Percentiles rank a stretch among this genome's conserved stretches.
Evolutionary conservation across 805 yeast genomes (phyloP).

Genomic region (Peterozyma xylosa): DNA sequence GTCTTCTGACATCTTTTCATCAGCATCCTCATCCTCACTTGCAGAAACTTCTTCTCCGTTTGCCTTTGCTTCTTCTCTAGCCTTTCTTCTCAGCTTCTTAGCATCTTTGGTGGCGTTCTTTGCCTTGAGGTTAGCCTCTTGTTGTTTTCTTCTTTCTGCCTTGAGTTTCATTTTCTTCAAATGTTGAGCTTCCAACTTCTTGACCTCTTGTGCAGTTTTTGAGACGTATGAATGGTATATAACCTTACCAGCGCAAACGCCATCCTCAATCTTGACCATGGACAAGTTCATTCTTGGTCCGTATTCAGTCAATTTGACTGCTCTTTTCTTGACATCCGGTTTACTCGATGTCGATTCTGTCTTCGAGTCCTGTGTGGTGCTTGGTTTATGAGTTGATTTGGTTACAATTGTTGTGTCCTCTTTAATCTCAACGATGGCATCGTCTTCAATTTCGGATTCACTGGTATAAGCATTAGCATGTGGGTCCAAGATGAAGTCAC

Average conservation of each 20-base stretch:
- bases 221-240: constrained; percentile 68
- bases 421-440: constrained; percentile 62
- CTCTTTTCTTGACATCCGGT: constrained; percentile 50
- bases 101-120: constrained; percentile 16
- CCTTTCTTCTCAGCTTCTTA: constrained; percentile 12
- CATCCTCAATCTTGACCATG: constrained; percentile 85
- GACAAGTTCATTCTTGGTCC: constrained; percentile 84
- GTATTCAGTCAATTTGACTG: constrained; percentile 84
- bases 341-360: constrained; percentile 12
- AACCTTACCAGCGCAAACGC: constrained; percentile 82
- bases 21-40: constrained; percentile 10
- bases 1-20: neutral
- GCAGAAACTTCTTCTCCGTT: constrained; percentile 29
- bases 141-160: constrained; percentile 15
- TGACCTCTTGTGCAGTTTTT: constrained; percentile 38
- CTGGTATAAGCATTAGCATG: constrained; percentile 77
- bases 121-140: constrained; percentile 5
- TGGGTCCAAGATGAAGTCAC: constrained; percentile 79
- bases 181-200: constrained; percentile 18
- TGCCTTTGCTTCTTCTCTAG: constrained; percentile 16
- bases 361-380: constrained; percentile 14
- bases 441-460: constrained; percentile 93
- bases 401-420: constrained; percentile 17
- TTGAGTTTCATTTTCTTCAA: constrained; percentile 15
- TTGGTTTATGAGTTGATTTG: constrained; percentile 16